Percentiles rank a stretch among this genome's conserved stretches.
These are phyloP conservation scores for Leucogyrophana mollusca DNA, from an alignment of 768 basidiomycete genomes.

Conservation along the genomic window DNA sequence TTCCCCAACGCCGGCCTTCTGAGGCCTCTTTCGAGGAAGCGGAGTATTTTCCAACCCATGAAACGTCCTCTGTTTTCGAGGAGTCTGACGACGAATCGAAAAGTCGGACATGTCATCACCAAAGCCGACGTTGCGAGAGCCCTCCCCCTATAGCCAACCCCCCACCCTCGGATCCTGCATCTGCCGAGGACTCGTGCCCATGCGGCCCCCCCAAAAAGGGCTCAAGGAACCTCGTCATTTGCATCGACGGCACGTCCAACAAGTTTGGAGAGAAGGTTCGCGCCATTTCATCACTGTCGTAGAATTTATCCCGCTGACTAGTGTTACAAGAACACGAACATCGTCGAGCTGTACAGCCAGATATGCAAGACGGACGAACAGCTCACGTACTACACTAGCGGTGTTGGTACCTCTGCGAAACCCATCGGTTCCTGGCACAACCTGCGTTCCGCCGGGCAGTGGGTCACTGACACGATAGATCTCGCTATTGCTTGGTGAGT, in stretches of 20 bases:
- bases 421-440: conserved; percentile 15
- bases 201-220: no score
- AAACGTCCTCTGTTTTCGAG: no score
- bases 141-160: no score
- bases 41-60: no score
- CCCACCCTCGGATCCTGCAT: no score
- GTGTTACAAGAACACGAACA: conserved; percentile 41
- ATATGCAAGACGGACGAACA: conserved; percentile 33
- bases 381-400: conserved; percentile 41
- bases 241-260: conserved; percentile 42
- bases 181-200: no score
- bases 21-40: no score
- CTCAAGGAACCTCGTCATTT: conserved; percentile 27
- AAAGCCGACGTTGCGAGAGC: no score
- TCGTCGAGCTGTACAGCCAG: conserved; percentile 38
- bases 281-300: neutral
- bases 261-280: conserved; percentile 33
- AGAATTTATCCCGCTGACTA: neutral
- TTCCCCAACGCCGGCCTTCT: no score
- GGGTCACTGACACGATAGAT: conserved; percentile 28
- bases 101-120: no score
- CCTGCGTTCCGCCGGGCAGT: conserved; percentile 15
- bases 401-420: conserved; percentile 35
- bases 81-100: no score
- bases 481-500: conserved; percentile 37